Conservation (phyloP, 257 asterid species). For the Solanum dulcamara region DNA sequence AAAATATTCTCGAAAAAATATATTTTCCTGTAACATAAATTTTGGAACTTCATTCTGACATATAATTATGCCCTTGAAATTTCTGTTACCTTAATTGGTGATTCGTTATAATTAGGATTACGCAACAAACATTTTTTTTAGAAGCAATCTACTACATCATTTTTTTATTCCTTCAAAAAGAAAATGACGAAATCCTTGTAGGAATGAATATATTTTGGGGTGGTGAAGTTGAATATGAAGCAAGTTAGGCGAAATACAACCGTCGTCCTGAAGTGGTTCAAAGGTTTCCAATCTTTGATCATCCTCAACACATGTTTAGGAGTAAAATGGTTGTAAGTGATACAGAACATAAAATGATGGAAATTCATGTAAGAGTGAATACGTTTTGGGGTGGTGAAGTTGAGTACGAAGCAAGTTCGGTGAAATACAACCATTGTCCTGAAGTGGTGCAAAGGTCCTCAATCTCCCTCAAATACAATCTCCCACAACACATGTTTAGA, state of each 20-base stretch:
- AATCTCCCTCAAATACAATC: neutral
- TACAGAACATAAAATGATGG: too few species aligned
- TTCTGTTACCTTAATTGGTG: too few species aligned
- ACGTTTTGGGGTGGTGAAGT: neutral
- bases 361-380: neutral
- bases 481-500: neutral
- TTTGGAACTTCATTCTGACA: too few species aligned
- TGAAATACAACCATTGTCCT: neutral
- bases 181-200: neutral
- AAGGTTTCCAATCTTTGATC: neutral
- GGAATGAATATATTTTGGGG: neutral
- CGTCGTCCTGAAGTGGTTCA: neutral
- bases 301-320: neutral
- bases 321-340: neutral
- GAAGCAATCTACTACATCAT: too few species aligned
- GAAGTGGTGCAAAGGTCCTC: neutral
- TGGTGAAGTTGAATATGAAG: neutral
- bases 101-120: too few species aligned
- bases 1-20: too few species aligned
- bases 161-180: too few species aligned
- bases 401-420: neutral
- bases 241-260: neutral
- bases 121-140: too few species aligned
- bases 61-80: too few species aligned
- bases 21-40: too few species aligned